Conservation (phyloP, 139 green algal genomes). For the Tetradesmus obliquus region DNA sequence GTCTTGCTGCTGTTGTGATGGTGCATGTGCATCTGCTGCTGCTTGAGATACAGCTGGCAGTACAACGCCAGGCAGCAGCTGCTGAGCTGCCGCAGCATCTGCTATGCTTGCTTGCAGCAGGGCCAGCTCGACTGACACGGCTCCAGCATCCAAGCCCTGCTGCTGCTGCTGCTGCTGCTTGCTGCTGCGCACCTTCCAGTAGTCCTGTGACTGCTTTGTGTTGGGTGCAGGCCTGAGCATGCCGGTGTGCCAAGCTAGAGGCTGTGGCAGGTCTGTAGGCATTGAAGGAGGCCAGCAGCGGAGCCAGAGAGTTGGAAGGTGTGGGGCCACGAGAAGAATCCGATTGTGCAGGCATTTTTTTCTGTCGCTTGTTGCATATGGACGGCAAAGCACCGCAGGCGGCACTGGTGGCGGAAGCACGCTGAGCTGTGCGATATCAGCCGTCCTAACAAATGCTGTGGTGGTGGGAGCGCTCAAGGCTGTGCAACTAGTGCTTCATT, state of each 20-base stretch:
- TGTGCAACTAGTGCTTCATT: too few species aligned
- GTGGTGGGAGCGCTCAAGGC: too few species aligned
- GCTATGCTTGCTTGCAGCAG: conserved; percentile 35
- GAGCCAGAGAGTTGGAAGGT: neutral
- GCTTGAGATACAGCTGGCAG: conserved; percentile 9
- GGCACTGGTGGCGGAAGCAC: too few species aligned
- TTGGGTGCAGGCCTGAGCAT: conserved; percentile 61
- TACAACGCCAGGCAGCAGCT: conserved; percentile 20
- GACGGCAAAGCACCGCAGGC: too few species aligned
- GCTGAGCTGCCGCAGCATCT: conserved; percentile 26
- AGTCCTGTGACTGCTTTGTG: conserved; percentile 66
- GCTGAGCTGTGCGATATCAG: too few species aligned
- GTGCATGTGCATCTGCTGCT: neutral
- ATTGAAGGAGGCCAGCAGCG: neutral
- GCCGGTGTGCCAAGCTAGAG: conserved; percentile 61
- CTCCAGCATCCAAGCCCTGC: neutral
- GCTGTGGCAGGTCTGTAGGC: neutral
- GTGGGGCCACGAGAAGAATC: too few species aligned
- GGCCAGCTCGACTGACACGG: neutral
- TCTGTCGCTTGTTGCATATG: too few species aligned
- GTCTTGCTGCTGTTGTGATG: neutral
- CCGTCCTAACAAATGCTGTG: too few species aligned
- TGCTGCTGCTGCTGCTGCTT: conserved; percentile 36
- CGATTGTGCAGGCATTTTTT: too few species aligned
- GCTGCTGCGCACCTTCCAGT: conserved; percentile 34